Base-by-base conservation (phyloP, 441 rosid species). In the Croton setiger region DNA sequence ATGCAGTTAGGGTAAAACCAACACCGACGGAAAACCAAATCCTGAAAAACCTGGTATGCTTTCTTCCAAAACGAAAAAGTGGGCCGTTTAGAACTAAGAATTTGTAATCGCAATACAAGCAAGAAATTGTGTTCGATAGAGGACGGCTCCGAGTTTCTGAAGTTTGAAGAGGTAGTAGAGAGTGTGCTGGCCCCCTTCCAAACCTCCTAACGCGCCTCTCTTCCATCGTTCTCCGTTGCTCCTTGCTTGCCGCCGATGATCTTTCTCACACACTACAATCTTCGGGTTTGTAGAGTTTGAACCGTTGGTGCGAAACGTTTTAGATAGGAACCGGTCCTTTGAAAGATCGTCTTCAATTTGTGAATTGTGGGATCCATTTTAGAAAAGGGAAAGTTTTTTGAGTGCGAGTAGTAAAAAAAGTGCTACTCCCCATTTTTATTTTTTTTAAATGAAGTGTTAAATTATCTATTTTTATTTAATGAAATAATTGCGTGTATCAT, bases 21-120 rank as follows among this genome's bases (percentile, higher is more conserved):
- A 88, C 79, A 18, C 99, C 99, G 33, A 92, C 66, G 8, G 99
- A 85, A 67, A 94, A 94, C 98, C 98, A 94, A 18, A 82, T 47
- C 68, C 68, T 78, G 27, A 94, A 55, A 53, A 58, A 63, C 53
- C 74, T 27, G 82, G 90, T 79, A 65, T 86, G 82, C 47, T 81
- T 78, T 23, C 86, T 74, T 63, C 99, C 98, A 51, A 94, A 69
- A 48, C 84, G 86, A 72, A 70, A 87, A 37, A 94, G 78, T 33
- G 85, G 75, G 41, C 76, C 81, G 48, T 88, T 90, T n/a, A 87
- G 76, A 53, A 67, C 72, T 4, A 72, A 71, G 75, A 91, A 68
- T 71, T 86, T 92, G 73, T 78, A 76, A 58, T 90, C 97, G 68
- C 97, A 86, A 73, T 87, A 90, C 69, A 88, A 92, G 59, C 86